These are phyloP conservation scores for Globisporangium viniferum DNA, from an alignment of 352 stramenopile species.

Conservation along the genomic window DNA sequence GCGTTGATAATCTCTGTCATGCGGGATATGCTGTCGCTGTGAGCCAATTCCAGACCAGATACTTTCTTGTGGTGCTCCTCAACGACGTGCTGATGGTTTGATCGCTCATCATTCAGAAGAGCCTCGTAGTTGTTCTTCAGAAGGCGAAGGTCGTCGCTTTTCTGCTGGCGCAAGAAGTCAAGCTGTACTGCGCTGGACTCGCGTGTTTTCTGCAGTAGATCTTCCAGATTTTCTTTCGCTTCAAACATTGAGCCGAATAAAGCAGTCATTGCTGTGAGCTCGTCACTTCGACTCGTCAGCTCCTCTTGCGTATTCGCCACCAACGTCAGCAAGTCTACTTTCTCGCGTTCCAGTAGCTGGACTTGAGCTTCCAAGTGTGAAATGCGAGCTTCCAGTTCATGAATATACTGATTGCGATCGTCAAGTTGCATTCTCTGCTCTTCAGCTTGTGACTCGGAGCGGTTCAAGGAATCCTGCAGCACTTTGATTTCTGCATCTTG, in stretches of 20 bases:
- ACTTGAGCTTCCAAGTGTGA: not conserved
- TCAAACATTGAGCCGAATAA: slow-evolving; percentile 12
- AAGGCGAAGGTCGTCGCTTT: slow-evolving; percentile 9
- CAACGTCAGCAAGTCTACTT: not conserved
- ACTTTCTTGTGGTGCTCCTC: slow-evolving; percentile 6
- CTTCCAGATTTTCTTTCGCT: not conserved
- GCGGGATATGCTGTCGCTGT: slow-evolving; percentile 22
- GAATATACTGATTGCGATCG: not conserved
- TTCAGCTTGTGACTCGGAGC: not conserved
- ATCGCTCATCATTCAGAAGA: not conserved
- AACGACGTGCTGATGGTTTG: not conserved
- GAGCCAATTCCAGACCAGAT: slow-evolving; percentile 13
- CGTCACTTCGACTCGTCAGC: not conserved
- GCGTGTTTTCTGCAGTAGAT: slow-evolving; percentile 10
- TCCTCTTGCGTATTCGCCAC: not conserved
- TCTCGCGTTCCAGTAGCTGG: not conserved
- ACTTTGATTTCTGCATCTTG: not conserved
- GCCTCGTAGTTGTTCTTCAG: not conserved
- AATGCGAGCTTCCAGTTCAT: not conserved
- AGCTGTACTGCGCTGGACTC: slow-evolving; percentile 16
- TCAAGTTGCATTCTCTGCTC: not conserved
- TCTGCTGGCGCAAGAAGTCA: not conserved
- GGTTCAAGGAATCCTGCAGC: not conserved
- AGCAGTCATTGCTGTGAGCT: slow-evolving; percentile 3
- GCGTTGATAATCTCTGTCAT: slow-evolving; percentile 40